Evolutionary conservation across 805 yeast species (phyloP), one percentile per base, ranked within the genome.

Genomic region (Cyberlindnera galapagoensis): DNA sequence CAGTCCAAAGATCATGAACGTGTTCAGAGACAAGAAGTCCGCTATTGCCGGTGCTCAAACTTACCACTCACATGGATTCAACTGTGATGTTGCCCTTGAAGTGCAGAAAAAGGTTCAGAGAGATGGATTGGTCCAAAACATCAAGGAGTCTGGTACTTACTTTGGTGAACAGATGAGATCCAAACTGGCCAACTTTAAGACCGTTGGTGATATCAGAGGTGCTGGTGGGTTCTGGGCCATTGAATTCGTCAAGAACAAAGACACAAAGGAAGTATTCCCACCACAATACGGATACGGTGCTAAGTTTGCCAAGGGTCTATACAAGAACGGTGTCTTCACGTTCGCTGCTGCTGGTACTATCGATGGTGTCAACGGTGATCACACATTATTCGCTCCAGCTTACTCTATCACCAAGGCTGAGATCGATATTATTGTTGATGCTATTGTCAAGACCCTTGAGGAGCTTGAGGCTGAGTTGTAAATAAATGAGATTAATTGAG

Each of bases 131-230:
- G 51, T 65, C 20, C 56, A 51, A 15, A 71, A 69, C 47, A 63
- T 66, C 35, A 55, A 52, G 24, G 53, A 54, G 21, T 56, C 56
- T 24, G 76, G 76, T 40, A 58, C 57, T 36, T 60, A 64, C 38
- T 47, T 71, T 44, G 71, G 71, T 33, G 46, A 49, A 17, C 37
- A 45, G 23, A 43, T 71, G 30, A 42, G 36, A 9, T 46, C 47
- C 16, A 47, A 56, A 35, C 46, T 66, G 10, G 48, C 43, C 9
- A 42, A 54, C 26, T 51, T 55, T 9, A 46, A 39, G 34, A 40
- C 54, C 58, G 65, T 65, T 28, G 77, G 76, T 38, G 70, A 69
- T 34, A 63, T 71, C 18, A 62, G 77, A 56, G 79, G 79, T 25
- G 44, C 62, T 36, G 78, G 77, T 36, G 67, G 71, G 8, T 73